These are phyloP conservation scores for Hordeum pubiflorum DNA, from an alignment of 202 grass and related monocot genomes.

Conservation along the genomic window DNA sequence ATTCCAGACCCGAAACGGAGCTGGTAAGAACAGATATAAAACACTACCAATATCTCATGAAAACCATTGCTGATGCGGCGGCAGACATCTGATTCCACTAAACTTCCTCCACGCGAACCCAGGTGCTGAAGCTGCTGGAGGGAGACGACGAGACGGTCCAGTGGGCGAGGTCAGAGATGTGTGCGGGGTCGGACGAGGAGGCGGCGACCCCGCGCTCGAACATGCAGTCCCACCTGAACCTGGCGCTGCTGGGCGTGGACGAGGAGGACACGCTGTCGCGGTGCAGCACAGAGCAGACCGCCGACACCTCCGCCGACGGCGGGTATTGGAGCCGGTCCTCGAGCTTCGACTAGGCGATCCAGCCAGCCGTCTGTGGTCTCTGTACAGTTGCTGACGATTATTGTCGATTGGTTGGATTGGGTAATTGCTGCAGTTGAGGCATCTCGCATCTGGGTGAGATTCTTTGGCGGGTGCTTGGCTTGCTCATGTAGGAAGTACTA, in stretches of 20 bases:
- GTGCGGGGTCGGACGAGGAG: constrained; percentile 46
- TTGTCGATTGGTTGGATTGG: constrained; percentile 24
- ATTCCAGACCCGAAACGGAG: constrained; percentile 55
- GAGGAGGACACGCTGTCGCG: constrained; percentile 65
- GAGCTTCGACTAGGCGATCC: constrained; percentile 51
- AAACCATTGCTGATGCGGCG: not conserved
- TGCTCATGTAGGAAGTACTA: constrained; percentile 9
- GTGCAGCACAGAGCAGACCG: constrained; percentile 67
- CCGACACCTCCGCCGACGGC: constrained; percentile 61
- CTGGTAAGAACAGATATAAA: constrained; percentile 39
- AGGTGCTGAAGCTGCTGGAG: constrained; percentile 69
- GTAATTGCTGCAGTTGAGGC: not conserved
- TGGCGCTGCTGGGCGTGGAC: constrained; percentile 77
- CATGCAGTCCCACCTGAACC: constrained; percentile 74
- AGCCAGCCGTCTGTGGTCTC: not conserved
- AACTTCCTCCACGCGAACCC: not conserved
- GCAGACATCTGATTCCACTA: not conserved
- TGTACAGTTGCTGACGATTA: constrained; percentile 3
- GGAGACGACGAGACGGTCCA: constrained; percentile 56
- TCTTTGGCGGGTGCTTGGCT: not conserved
- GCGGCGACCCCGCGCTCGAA: constrained; percentile 18
- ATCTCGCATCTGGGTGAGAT: not conserved
- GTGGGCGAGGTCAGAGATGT: constrained; percentile 51
- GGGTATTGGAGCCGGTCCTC: constrained; percentile 87
- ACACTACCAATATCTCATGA: not conserved